Evolutionary conservation across 495 filamentous ascomycete species (phyloP), one percentile per base, ranked within the genome.

Genomic region (Talaromyces adpressus): DNA sequence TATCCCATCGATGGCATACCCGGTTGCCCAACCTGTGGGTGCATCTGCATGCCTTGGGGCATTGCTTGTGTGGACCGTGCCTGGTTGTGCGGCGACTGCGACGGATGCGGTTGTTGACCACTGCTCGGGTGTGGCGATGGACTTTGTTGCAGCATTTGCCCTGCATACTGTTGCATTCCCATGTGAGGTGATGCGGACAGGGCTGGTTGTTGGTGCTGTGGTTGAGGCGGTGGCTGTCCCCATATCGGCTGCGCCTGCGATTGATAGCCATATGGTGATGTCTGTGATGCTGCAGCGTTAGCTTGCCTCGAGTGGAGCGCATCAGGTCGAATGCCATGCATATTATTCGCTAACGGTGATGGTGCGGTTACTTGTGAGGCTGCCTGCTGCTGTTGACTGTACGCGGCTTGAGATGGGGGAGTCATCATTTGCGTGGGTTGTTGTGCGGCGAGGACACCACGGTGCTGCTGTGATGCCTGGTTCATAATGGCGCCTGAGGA

Each of bases 21-120:
- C 70, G 88, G 82, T 70, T 88, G 86, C 47, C 84, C 78, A 73
- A 84, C 65, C 66, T 82, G 73, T 70, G 79, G 65, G 76, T 84
- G 75, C 67, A 85, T 77, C 59, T 79, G 77, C 62, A 72, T 81
- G 11, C 72, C 72, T 64, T 81, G 77, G 11, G 72, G 71, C 68
- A 77, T 78, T 22, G 27, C 52, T 58, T 77, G 78, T 0, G 79
- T 69, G 14, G 75, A 77, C 12, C 76, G 77, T 52, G 72, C 68
- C 64, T 78, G 77, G 56, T 72, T 78, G 68, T 81, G 81, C n/a
- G 76, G 77, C 41, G 80, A 81, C 64, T 77, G 83, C 2, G 79
- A 77, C 5, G 75, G 75, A 57, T 57, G 62, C 16, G 62, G 62
- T 60, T 74, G 71, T 45, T 71, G 66, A 23, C 64, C 27, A 23